phyloP scores from a whole-genome alignment of 2,329 filamentous ascomycete genomes.

The Beauveria varroae region DNA sequence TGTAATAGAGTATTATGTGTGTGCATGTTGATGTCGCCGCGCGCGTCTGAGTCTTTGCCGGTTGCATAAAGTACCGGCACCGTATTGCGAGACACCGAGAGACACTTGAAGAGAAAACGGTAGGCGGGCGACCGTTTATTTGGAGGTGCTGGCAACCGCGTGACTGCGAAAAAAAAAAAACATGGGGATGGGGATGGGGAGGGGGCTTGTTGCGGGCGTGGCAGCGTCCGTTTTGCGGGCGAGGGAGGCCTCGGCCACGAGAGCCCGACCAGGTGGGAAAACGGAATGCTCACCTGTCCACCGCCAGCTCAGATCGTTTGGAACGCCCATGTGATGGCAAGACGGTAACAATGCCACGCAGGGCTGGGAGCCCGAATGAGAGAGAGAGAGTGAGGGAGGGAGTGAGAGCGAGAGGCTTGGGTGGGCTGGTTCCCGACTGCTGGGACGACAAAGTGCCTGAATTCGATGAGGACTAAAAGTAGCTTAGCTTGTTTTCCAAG shows the following conservation, averaged over 20 bases:
- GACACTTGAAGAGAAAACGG: neutral
- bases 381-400: neutral
- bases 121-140: neutral
- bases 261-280: neutral
- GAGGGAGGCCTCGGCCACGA: slow-evolving; percentile 1
- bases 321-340: slow-evolving; percentile 9
- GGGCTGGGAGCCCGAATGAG: slow-evolving; percentile 13
- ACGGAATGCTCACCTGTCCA: slow-evolving; percentile 2
- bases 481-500: neutral
- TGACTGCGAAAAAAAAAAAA: neutral
- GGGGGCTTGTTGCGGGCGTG: neutral
- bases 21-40: neutral
- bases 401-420: too few species aligned
- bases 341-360: slow-evolving; percentile 12
- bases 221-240: neutral
- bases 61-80: neutral
- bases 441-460: neutral
- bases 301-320: neutral
- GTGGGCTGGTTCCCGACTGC: neutral
- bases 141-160: neutral
- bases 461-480: neutral
- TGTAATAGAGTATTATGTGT: too few species aligned
- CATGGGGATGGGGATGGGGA: too few species aligned
- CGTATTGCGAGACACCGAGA: neutral
- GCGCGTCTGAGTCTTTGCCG: neutral